Evolutionary conservation across 371 early-diverging fungal genomes (phyloP).

Genomic region (Zancudomyces culisetae): DNA sequence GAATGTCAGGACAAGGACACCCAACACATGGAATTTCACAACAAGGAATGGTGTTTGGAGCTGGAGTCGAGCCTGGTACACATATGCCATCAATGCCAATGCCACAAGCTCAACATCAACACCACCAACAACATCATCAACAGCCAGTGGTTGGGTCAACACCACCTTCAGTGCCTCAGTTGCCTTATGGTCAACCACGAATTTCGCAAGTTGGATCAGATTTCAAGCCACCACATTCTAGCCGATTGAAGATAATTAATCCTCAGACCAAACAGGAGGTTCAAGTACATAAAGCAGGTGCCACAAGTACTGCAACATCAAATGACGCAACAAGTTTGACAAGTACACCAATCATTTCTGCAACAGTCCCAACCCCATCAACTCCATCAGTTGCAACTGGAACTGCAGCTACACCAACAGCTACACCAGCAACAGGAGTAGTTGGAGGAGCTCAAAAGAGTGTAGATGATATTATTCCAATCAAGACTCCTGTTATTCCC

Average conservation of each 20-base stretch:
- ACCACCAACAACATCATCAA: not conserved
- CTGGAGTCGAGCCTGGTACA: not conserved
- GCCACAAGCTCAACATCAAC: not conserved
- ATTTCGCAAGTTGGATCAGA: conserved; percentile 1
- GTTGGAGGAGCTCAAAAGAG: too few species aligned
- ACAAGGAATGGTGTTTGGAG: not conserved
- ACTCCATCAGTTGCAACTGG: too few species aligned
- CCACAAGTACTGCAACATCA: conserved; percentile 12
- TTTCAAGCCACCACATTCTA: conserved; percentile 28
- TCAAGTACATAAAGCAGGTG: conserved; percentile 25
- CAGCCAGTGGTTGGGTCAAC: conserved; percentile 6
- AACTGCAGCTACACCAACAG: too few species aligned
- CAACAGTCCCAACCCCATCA: too few species aligned
- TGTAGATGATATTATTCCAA: too few species aligned
- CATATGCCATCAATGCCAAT: not conserved
- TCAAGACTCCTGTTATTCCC: too few species aligned
- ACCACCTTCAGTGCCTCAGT: conserved; percentile 14
- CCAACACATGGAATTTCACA: not conserved
- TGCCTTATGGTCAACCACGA: conserved; percentile 8
- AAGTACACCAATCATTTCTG: too few species aligned
- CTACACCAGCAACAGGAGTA: too few species aligned
- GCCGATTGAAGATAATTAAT: conserved; percentile 50
- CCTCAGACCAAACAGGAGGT: conserved; percentile 51
- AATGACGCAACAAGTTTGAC: not conserved
- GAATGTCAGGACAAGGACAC: not conserved